Base-by-base conservation (phyloP, 1,139 yeast species). In the Zygoascus meyerae region DNA sequence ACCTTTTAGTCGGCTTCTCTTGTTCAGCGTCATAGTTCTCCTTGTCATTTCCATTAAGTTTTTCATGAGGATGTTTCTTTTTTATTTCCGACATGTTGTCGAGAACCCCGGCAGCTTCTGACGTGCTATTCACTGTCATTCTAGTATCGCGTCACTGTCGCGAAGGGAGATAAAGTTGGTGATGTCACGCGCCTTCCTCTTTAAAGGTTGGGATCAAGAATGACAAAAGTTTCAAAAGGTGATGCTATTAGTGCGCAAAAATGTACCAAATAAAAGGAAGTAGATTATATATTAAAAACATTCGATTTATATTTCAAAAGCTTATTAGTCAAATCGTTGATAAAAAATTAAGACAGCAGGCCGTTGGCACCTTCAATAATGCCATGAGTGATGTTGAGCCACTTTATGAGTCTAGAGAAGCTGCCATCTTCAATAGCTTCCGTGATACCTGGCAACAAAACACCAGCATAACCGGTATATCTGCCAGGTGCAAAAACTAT, bases 391-490 rank as follows among this genome's bases (percentile, higher is more conserved):
- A 80, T 72, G 2, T 73, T 72, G 18, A 81, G 65, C 86, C 90
- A 82, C 48, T 73, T 69, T 30, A 73, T 71, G 48, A 81, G 73
- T 32, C 77, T 68, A 26, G 70, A 72, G 31, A 72, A 65, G 55
- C 83, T 81, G 0, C 62, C 58, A 59, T 86, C 95, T 62, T 86
- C 95, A 42, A 85, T 65, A 0, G 95, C 86, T 63, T 87, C 95
- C 34, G 77, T 75, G 49, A 87, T 70, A 1, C 90, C 92, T 1
- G 96, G 95, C 53, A 84, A 73, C 15, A 81, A 77, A 57, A 83
- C 89, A 1, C 95, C 95, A 16, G 86, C 83, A 59, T 87, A 87
- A 1, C 96, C 96, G 2, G 95, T 84, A 64, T 74, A 81, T 60
- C 94, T 72, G 3, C 95, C 95, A 46, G 92, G 81, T 2, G 95